A percentile compares a stretch with the other conserved stretches of the same genome.
Conservation (phyloP, 768 basidiomycete species). For the Termitomyces sp. region DNA sequence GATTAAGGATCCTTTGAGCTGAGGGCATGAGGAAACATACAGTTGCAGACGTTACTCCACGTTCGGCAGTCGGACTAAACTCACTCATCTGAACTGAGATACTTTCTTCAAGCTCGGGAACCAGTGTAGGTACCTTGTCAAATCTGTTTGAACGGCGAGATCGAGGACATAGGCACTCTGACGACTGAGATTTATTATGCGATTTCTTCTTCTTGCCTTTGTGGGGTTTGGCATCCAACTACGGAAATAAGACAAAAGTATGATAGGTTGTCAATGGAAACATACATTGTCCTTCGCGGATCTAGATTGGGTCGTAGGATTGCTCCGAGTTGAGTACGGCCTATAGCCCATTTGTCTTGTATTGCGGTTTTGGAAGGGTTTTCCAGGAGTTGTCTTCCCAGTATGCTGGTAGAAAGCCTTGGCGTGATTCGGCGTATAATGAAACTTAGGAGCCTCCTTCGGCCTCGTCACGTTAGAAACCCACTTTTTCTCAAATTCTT, state of each 20-base stretch:
- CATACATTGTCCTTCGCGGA: not conserved
- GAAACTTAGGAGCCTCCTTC: not conserved
- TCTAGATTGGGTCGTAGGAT: not conserved
- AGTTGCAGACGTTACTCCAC: not conserved
- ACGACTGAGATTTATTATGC: not conserved
- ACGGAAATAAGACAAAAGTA: not conserved
- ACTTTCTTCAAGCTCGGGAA: not conserved
- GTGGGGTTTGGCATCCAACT: not conserved
- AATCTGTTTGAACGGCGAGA: not conserved
- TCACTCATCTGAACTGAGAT: too few species aligned
- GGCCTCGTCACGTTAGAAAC: not conserved
- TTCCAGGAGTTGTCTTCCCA: not conserved
- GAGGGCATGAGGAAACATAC: not conserved
- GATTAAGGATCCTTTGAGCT: not conserved
- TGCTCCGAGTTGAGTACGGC: not conserved
- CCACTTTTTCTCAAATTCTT: slow-evolving; percentile 20
- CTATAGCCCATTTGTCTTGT: not conserved
- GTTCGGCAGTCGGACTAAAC: not conserved
- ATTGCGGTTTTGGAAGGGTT: not conserved
- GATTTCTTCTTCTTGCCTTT: not conserved
- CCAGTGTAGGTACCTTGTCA: not conserved
- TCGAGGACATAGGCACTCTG: not conserved
- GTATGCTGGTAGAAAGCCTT: not conserved
- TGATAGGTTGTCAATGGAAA: not conserved
- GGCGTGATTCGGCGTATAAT: not conserved